Evolutionary conservation across 345 rosid genomes (phyloP).

Genomic region (Mangifera indica): DNA sequence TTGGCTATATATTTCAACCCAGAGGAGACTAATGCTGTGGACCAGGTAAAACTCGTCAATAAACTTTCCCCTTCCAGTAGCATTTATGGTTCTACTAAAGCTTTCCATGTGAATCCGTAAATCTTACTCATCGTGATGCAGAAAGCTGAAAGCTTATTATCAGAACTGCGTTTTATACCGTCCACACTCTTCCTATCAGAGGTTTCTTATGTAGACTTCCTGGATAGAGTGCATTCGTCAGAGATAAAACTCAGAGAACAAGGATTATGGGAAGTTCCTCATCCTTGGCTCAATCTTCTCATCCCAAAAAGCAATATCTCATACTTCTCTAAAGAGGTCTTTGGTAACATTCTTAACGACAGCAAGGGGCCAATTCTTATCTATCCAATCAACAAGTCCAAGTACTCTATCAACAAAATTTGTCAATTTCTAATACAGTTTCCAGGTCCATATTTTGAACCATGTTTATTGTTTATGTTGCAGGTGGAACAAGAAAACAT

Average conservation of each 20-base stretch:
- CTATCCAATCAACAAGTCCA: constrained; percentile 80
- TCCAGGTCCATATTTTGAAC: neutral
- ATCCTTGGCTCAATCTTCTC: constrained; percentile 94
- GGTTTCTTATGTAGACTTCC: constrained; percentile 73
- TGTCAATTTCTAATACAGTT: neutral
- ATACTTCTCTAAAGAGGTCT: constrained; percentile 57
- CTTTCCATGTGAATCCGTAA: constrained; percentile 7
- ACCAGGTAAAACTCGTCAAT: constrained; percentile 45
- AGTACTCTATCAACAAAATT: constrained; percentile 39
- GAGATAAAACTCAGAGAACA: constrained; percentile 67
- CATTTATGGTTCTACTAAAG: neutral
- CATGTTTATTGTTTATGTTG: constrained; percentile 21
- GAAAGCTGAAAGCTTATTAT: constrained; percentile 53
- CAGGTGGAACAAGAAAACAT: constrained; percentile 87
- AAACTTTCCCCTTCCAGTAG: constrained; percentile 10
- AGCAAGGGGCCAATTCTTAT: constrained; percentile 89
- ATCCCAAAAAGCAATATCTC: constrained; percentile 62
- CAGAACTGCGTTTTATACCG: constrained; percentile 62
- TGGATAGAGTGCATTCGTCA: constrained; percentile 77
- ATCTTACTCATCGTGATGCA: constrained; percentile 28
- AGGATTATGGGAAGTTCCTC: constrained; percentile 92
- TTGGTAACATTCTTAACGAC: constrained; percentile 61
- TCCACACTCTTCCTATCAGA: constrained; percentile 69
- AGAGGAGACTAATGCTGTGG: constrained; percentile 37
- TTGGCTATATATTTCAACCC: constrained; percentile 70